Evolutionary conservation across 495 filamentous ascomycete genomes (phyloP).

Genomic region (Aspergillus mulundensis): DNA sequence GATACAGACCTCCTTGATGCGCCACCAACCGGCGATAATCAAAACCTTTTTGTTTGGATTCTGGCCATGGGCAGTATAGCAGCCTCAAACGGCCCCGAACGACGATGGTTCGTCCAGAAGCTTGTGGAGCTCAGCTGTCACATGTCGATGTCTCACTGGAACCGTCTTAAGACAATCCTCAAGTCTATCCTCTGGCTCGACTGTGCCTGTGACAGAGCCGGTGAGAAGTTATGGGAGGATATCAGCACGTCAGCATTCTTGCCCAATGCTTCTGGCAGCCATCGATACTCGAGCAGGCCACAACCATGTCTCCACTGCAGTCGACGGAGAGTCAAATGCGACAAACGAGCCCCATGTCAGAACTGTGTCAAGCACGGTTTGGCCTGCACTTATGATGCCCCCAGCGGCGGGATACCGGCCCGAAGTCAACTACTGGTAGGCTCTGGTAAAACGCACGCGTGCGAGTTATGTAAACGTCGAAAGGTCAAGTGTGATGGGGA

Average conservation of each 20-base stretch:
- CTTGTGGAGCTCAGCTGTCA: not conserved
- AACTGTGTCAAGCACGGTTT: not conserved
- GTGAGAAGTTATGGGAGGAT: constrained; percentile 4
- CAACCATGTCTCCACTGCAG: not conserved
- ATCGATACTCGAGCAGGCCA: not conserved
- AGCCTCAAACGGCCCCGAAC: not conserved
- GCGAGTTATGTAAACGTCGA: too few relatives aligned
- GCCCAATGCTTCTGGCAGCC: not conserved
- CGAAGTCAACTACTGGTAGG: too few relatives aligned
- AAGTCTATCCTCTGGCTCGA: not conserved
- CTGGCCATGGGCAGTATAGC: constrained; percentile 3
- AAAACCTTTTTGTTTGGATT: not conserved
- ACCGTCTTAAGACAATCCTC: not conserved
- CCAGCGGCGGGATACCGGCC: too few relatives aligned
- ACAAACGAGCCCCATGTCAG: constrained; percentile 1
- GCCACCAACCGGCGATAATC: too few relatives aligned
- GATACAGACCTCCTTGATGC: not conserved
- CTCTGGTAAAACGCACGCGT: too few relatives aligned
- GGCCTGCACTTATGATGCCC: not conserved
- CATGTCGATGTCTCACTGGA: too few relatives aligned
- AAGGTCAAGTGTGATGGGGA: too few relatives aligned
- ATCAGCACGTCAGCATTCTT: not conserved
- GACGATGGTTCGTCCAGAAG: constrained; percentile 1
- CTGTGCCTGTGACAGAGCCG: constrained; percentile 5
- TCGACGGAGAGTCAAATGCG: not conserved